A percentile compares a stretch with the other conserved stretches of the same genome.
Evolutionary conservation across 1,284 basidiomycete species (phyloP).

Genomic region (Melanopsichium pennsylvanicum): DNA sequence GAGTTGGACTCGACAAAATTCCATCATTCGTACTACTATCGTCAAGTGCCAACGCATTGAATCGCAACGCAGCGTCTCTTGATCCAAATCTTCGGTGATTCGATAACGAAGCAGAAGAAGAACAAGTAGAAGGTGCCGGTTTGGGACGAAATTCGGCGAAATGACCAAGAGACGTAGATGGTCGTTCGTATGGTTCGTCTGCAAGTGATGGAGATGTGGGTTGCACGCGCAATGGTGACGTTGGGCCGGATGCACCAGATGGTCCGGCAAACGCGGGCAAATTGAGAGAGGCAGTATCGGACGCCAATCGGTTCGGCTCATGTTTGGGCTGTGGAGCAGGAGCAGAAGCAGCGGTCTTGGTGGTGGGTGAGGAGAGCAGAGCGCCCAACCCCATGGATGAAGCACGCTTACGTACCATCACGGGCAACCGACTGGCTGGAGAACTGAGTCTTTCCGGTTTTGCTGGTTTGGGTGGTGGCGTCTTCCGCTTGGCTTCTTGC

Average conservation of each 20-base stretch:
- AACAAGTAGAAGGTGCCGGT: no score
- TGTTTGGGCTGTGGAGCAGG: no score
- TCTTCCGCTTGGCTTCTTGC: neutral
- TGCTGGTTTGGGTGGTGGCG: conserved; percentile 13
- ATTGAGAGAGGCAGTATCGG: conserved; percentile 10
- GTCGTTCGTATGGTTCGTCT: conserved; percentile 16
- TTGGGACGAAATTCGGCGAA: conserved; percentile 6
- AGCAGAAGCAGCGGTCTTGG: no score
- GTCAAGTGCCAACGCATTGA: conserved; percentile 21
- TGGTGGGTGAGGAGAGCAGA: conserved; percentile 7
- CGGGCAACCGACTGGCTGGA: conserved; percentile 22
- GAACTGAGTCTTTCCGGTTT: conserved; percentile 23
- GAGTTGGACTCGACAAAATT: no score
- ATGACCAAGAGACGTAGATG: conserved; percentile 39
- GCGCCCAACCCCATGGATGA: conserved; percentile 11
- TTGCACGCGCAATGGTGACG: no score
- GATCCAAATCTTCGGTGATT: neutral
- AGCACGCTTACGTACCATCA: conserved; percentile 26
- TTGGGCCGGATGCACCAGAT: no score
- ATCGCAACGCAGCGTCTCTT: conserved; percentile 3
- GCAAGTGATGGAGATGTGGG: no score
- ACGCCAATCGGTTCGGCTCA: neutral
- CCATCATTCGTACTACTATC: no score
- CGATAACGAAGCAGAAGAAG: neutral
- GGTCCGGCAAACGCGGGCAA: conserved; percentile 3